Percentiles rank a stretch among this genome's conserved stretches.
Evolutionary conservation across 805 yeast genomes (phyloP).

Genomic region (Yarrowia sp.): DNA sequence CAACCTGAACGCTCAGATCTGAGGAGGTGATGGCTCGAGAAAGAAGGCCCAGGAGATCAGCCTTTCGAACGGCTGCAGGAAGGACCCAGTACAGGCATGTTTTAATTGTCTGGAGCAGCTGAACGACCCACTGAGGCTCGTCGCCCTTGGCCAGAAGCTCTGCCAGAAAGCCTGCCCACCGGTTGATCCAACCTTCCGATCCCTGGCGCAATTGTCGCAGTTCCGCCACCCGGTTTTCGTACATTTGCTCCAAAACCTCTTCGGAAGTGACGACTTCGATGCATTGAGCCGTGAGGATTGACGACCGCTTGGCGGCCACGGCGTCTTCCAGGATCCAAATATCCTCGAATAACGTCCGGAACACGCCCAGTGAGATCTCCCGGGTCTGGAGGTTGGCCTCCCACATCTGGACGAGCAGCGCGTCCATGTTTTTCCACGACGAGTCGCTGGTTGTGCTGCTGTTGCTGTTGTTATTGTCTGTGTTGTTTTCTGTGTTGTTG

Average conservation of each 20-base stretch:
- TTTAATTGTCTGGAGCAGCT: constrained; percentile 76
- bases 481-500: neutral
- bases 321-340: constrained; percentile 89
- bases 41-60: constrained; percentile 62
- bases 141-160: constrained; percentile 42
- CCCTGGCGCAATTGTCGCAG: constrained; percentile 62
- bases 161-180: constrained; percentile 58
- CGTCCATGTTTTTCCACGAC: constrained; percentile 88
- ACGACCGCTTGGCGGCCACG: constrained; percentile 73
- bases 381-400: constrained; percentile 56
- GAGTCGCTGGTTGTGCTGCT: constrained; percentile 32
- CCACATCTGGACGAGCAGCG: constrained; percentile 74
- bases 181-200: constrained; percentile 78
- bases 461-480: neutral
- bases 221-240: constrained; percentile 60
- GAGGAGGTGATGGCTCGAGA: constrained; percentile 48
- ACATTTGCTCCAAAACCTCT: constrained; percentile 55
- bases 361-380: constrained; percentile 72
- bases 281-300: constrained; percentile 75
- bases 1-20: constrained; percentile 65
- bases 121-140: constrained; percentile 49
- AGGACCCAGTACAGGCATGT: constrained; percentile 90
- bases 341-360: constrained; percentile 88
- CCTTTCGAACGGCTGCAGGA: constrained; percentile 65
- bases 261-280: constrained; percentile 79